These are phyloP conservation scores for Hymenoscyphus repandus DNA, from an alignment of 2,329 filamentous ascomycete genomes.

Conservation along the genomic window DNA sequence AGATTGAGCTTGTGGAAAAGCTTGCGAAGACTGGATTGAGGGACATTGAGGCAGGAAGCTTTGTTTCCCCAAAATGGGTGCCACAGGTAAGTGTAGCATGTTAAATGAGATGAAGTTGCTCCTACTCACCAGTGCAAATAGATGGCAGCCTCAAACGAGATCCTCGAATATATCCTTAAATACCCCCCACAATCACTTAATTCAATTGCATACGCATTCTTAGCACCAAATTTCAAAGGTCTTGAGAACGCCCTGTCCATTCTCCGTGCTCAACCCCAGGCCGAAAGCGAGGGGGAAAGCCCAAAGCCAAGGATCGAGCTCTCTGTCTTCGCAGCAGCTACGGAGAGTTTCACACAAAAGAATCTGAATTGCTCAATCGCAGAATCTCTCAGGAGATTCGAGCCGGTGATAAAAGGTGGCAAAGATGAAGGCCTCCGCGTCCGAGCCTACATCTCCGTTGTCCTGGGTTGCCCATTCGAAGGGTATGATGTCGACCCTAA, in stretches of 20 bases:
- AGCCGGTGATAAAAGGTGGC: slow-evolving; percentile 62
- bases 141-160: slow-evolving; percentile 76
- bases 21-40: slow-evolving; percentile 63
- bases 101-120: no score
- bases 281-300: slow-evolving; percentile 3
- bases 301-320: slow-evolving; percentile 49
- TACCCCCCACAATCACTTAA: slow-evolving; percentile 47
- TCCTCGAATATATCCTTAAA: slow-evolving; percentile 63
- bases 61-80: slow-evolving; percentile 80
- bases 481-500: slow-evolving; percentile 59
- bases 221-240: slow-evolving; percentile 72
- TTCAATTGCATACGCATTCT: slow-evolving; percentile 71
- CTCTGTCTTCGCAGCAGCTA: slow-evolving; percentile 77
- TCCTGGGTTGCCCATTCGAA: slow-evolving; percentile 74
- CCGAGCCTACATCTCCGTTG: slow-evolving; percentile 75
- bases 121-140: slow-evolving; percentile 28
- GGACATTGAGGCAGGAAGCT: slow-evolving; percentile 76
- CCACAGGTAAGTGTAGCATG: slow-evolving; percentile 55
- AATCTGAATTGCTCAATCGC: slow-evolving; percentile 79
- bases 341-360: slow-evolving; percentile 72
- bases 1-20: slow-evolving; percentile 69
- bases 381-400: slow-evolving; percentile 66
- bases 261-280: slow-evolving; percentile 46
- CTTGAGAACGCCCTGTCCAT: slow-evolving; percentile 56
- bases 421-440: slow-evolving; percentile 63